These are phyloP conservation scores for Penicillium oxalicum DNA, from an alignment of 2,329 filamentous ascomycete species.

Conservation along the genomic window DNA sequence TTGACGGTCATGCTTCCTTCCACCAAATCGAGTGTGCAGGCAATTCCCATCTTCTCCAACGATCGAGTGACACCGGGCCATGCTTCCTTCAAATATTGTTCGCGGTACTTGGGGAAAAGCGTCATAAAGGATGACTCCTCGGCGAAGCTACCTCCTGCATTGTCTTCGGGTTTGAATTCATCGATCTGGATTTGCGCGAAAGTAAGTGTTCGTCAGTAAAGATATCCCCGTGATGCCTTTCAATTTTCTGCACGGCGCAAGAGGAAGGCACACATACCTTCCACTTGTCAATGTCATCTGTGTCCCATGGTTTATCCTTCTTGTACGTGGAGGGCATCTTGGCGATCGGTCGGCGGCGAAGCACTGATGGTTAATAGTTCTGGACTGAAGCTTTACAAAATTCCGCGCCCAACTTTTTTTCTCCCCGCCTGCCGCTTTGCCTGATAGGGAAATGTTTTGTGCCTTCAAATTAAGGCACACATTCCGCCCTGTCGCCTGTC, in stretches of 20 bases:
- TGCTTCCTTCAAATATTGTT: slow-evolving; percentile 84
- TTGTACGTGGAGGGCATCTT: slow-evolving; percentile 84
- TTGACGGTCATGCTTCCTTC: slow-evolving; percentile 96
- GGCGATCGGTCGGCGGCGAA: slow-evolving; percentile 10
- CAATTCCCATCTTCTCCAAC: slow-evolving; percentile 81
- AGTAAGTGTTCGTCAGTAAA: background rate
- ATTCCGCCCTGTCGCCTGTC: background rate
- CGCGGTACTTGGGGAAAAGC: slow-evolving; percentile 92
- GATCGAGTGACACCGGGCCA: slow-evolving; percentile 88
- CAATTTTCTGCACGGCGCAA: too few relatives aligned
- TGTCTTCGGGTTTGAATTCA: slow-evolving; percentile 78
- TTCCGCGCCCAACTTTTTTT: slow-evolving; percentile 24
- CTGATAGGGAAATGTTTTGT: slow-evolving; percentile 3
- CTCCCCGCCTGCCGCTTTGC: slow-evolving; percentile 21
- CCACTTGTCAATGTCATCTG: slow-evolving; percentile 96
- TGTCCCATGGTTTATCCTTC: slow-evolving; percentile 89
- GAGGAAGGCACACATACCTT: slow-evolving; percentile 48
- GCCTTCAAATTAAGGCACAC: background rate
- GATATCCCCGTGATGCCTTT: too few relatives aligned
- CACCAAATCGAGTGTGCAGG: slow-evolving; percentile 86
- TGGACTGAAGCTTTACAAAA: slow-evolving; percentile 18
- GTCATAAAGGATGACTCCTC: slow-evolving; percentile 85
- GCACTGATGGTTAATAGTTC: slow-evolving; percentile 10
- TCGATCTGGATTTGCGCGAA: slow-evolving; percentile 53
- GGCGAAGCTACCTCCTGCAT: slow-evolving; percentile 74